phyloP scores from a whole-genome alignment of 345 rosid species.

The Nasturtium officinale region DNA sequence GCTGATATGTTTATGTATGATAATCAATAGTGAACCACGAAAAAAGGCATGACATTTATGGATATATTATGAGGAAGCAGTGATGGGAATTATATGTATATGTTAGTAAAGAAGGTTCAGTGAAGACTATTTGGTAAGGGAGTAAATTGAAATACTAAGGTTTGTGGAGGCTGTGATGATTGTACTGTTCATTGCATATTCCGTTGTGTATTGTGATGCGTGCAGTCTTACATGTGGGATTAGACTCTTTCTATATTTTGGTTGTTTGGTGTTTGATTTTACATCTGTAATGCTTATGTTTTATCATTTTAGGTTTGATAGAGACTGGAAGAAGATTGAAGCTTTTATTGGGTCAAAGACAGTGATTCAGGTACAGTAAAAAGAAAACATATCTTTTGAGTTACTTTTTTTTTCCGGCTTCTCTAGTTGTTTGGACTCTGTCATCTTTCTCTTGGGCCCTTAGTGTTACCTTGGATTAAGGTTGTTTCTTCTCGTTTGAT shows the following conservation, averaged over 20 bases:
- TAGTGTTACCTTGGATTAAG: conserved; percentile 13
- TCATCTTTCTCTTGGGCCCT: conserved; percentile 31
- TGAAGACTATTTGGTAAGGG: conserved; percentile 1
- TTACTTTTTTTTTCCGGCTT: neutral
- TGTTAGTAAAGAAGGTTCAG: neutral
- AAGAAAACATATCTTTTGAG: neutral
- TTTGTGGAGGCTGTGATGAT: conserved; percentile 6
- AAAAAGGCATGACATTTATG: neutral
- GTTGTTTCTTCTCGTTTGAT: conserved; percentile 29
- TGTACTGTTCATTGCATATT: neutral
- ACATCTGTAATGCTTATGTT: conserved; percentile 21
- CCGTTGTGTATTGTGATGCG: neutral
- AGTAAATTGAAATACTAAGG: conserved; percentile 6
- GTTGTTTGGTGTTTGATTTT: conserved; percentile 9
- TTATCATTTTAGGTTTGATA: conserved; percentile 63
- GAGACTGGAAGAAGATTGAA: conserved; percentile 95
- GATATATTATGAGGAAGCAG: neutral
- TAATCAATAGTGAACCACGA: neutral
- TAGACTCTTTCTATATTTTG: conserved; percentile 5
- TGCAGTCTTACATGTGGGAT: neutral
- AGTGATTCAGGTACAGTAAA: conserved; percentile 68
- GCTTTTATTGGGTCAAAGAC: conserved; percentile 90
- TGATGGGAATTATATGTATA: neutral
- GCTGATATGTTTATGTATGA: neutral
- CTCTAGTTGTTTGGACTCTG: conserved; percentile 2